These are phyloP conservation scores for Alternaria triticina DNA, from an alignment of 2,329 filamentous ascomycete genomes.

Conservation along the genomic window DNA sequence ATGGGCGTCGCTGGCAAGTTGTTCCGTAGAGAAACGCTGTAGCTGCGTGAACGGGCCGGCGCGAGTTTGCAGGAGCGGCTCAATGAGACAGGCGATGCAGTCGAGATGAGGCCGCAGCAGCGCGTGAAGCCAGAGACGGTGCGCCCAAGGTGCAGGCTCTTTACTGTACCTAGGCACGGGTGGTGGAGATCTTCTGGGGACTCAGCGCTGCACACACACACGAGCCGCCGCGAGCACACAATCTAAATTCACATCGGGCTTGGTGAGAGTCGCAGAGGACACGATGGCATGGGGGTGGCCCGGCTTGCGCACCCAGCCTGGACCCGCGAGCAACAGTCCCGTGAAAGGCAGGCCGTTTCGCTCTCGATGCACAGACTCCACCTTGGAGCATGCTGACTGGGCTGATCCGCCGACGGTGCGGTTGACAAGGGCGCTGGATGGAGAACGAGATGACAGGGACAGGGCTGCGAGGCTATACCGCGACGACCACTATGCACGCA, in stretches of 20 bases:
- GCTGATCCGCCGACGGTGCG: slow-evolving; percentile 39
- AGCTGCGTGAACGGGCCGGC: slow-evolving; percentile 46
- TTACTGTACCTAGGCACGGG: slow-evolving; percentile 38
- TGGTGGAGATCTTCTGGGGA: slow-evolving; percentile 46
- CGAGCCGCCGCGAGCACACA: slow-evolving; percentile 44
- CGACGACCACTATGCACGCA: slow-evolving; percentile 36
- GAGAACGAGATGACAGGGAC: slow-evolving; percentile 26
- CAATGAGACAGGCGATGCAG: slow-evolving; percentile 39
- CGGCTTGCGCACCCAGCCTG: slow-evolving; percentile 36
- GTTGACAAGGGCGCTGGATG: slow-evolving; percentile 29
- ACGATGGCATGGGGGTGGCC: slow-evolving; percentile 35
- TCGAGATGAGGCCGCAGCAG: slow-evolving; percentile 23
- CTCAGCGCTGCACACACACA: slow-evolving; percentile 30
- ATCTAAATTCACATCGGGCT: slow-evolving; percentile 46
- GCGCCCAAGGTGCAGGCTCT: slow-evolving; percentile 27
- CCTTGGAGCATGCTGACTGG: slow-evolving; percentile 41
- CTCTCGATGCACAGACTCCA: slow-evolving; percentile 35
- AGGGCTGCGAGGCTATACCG: slow-evolving; percentile 17
- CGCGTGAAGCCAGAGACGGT: slow-evolving; percentile 21
- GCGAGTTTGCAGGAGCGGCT: slow-evolving; percentile 41
- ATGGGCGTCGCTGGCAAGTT: slow-evolving; percentile 31
- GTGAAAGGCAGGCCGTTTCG: slow-evolving; percentile 30
- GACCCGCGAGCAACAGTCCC: slow-evolving; percentile 31
- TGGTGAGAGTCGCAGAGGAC: slow-evolving; percentile 35
- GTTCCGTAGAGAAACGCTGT: slow-evolving; percentile 22